Base-by-base conservation (phyloP, 257 asterid species). In the Nicotiana otophora region DNA sequence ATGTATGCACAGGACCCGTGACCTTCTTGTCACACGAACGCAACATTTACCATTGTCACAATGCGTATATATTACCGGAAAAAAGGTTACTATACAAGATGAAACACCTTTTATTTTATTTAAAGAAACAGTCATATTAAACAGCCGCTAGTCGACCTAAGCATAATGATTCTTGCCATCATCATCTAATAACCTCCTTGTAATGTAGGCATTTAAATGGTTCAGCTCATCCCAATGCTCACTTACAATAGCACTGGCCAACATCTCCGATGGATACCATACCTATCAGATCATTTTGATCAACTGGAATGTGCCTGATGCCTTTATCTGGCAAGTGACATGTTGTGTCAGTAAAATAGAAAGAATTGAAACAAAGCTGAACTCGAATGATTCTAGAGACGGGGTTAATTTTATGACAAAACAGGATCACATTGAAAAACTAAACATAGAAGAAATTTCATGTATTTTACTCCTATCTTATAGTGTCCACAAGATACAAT, bases 221-320 rank as follows among this genome's bases (percentile, higher is more conserved):
- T 91, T 81, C 83, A 93, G 60, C 88, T 95, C 96, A 5, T 88
- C 90, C 8, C 95, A 88, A 80, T 87, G 92, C 93, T 92, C 97
- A 12, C 85, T 89, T 88, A 93, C 98, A n/a, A 95, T 97, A 7
- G 92, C 96, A 79, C 96, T 30, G 94, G 67, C 91, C 98, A 76
- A 95, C 97, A 7, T 92, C 96, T 81, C 98, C 95, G 3, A 91
- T 88, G 23, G 97, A 89, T 79, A 92, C 97, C 97, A 95, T 94
- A 48, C 96, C 94, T 2, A 92, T 86, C 97, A 95, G 91, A 31
- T 88, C 92, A n/a, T 78, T 81, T 14, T 88, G 93, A 23, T 82
- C 70, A 70, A 96, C 94, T 0, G 98, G 94, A 84, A 92, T 92
- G 92, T 95, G 94, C 89, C 98, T 92, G 84, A 92, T 94, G 7